Conservation (phyloP, 805 yeast species). For the Kodamaea kakaduensis region DNA sequence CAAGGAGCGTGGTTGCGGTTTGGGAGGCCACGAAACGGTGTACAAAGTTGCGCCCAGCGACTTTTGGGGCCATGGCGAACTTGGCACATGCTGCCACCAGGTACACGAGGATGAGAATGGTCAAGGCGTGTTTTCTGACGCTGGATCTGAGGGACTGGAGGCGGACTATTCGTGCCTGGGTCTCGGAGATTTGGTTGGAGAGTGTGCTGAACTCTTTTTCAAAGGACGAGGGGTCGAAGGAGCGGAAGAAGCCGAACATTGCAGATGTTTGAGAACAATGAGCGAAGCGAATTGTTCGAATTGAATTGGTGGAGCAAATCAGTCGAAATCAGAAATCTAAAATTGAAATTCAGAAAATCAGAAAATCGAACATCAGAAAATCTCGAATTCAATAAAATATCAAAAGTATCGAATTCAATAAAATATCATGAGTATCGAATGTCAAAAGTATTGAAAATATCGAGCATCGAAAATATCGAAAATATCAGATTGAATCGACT, state of each 20-base stretch:
- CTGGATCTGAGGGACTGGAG: slow-evolving; percentile 15
- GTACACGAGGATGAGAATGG: slow-evolving; percentile 20
- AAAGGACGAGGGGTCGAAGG: slow-evolving; percentile 39
- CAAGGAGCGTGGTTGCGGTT: slow-evolving; percentile 15
- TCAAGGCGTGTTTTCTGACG: slow-evolving; percentile 16
- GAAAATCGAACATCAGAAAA: too few species aligned
- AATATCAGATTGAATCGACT: too few species aligned
- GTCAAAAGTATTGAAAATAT: too few species aligned
- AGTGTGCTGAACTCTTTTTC: slow-evolving; percentile 41
- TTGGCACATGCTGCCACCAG: slow-evolving; percentile 19
- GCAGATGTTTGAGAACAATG: too few species aligned
- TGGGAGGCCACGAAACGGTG: slow-evolving; percentile 25
- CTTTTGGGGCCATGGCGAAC: slow-evolving; percentile 18
- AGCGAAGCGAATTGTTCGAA: too few species aligned
- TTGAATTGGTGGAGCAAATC: too few species aligned
- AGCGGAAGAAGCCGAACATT: slow-evolving; percentile 25
- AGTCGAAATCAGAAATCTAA: too few species aligned
- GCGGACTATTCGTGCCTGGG: slow-evolving; percentile 20
- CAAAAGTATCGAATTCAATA: too few species aligned
- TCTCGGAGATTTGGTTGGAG: slow-evolving; percentile 29
- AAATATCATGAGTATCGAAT: too few species aligned
- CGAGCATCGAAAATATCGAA: too few species aligned
- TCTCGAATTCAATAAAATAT: too few species aligned
- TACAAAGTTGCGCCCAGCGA: slow-evolving; percentile 17
- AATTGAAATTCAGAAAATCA: too few species aligned